Conservation (phyloP, 2,329 filamentous ascomycete species). For the Ophiostoma perfectum region DNA sequence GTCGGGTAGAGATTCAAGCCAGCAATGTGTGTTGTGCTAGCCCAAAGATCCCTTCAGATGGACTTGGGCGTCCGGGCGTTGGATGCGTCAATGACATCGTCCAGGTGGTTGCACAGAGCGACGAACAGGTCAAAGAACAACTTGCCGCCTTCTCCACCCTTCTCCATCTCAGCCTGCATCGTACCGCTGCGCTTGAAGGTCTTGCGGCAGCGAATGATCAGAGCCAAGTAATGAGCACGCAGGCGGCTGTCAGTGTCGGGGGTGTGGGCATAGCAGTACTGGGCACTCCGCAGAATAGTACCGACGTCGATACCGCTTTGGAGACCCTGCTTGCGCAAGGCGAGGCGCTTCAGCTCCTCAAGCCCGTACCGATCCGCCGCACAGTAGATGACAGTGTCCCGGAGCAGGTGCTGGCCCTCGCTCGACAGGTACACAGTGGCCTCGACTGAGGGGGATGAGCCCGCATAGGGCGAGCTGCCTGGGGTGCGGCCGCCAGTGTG, state of each 20-base stretch:
- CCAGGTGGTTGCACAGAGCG: constrained; percentile 95
- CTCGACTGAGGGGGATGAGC: constrained; percentile 47
- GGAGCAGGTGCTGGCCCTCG: constrained; percentile 70
- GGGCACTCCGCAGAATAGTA: constrained; percentile 84
- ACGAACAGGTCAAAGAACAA: constrained; percentile 98
- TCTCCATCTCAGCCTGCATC: constrained; percentile 98
- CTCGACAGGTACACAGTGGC: constrained; percentile 72
- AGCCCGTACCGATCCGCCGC: constrained; percentile 84
- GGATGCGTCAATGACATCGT: constrained; percentile 86
- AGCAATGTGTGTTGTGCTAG: not conserved
- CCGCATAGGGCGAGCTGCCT: constrained; percentile 25
- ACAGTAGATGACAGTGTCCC: constrained; percentile 93
- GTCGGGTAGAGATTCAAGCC: not conserved
- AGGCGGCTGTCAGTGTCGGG: constrained; percentile 87
- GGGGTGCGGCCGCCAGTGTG: constrained; percentile 31
- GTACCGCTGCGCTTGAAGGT: constrained; percentile 98
- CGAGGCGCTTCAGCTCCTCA: constrained; percentile 84
- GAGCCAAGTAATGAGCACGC: constrained; percentile 92
- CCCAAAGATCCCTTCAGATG: constrained; percentile 39
- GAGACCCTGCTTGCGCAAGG: constrained; percentile 89
- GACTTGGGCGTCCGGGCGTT: constrained; percentile 57
- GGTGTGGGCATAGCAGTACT: constrained; percentile 93
- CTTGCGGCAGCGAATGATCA: constrained; percentile 95
- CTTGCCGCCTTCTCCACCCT: constrained; percentile 66
- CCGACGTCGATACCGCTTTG: constrained; percentile 88